Conservation (phyloP, 768 basidiomycete genomes). For the Naganishia antarctica region DNA sequence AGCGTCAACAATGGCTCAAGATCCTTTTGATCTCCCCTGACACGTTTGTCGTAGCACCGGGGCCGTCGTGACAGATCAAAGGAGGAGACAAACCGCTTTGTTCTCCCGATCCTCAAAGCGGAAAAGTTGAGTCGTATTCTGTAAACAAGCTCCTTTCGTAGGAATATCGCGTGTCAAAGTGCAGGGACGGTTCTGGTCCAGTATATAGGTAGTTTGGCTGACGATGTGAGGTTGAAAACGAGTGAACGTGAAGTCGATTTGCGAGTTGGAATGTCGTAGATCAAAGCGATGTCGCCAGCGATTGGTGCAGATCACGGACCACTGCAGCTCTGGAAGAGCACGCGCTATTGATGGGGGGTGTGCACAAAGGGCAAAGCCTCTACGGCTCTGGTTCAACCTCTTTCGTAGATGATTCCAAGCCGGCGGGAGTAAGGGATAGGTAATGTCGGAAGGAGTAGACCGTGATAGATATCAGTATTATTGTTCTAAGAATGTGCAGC, state of each 20-base stretch:
- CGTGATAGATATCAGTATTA: background rate
- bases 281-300: background rate
- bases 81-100: slow-evolving; percentile 8
- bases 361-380: no score
- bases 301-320: slow-evolving; percentile 2
- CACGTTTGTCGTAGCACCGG: background rate
- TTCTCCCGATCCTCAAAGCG: background rate
- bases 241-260: slow-evolving; percentile 1
- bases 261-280: background rate
- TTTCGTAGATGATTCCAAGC: no score
- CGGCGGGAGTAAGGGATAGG: no score
- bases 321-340: background rate
- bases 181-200: no score
- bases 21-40: background rate
- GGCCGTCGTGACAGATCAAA: background rate
- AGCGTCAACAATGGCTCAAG: background rate
- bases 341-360: background rate
- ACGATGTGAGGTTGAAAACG: background rate
- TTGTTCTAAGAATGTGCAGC: background rate
- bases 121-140: background rate
- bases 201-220: no score
- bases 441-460: no score
- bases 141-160: background rate
- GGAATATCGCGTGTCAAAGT: no score
- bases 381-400: no score